Conservation (phyloP, 345 rosid species). For the Iberis pinnata region DNA sequence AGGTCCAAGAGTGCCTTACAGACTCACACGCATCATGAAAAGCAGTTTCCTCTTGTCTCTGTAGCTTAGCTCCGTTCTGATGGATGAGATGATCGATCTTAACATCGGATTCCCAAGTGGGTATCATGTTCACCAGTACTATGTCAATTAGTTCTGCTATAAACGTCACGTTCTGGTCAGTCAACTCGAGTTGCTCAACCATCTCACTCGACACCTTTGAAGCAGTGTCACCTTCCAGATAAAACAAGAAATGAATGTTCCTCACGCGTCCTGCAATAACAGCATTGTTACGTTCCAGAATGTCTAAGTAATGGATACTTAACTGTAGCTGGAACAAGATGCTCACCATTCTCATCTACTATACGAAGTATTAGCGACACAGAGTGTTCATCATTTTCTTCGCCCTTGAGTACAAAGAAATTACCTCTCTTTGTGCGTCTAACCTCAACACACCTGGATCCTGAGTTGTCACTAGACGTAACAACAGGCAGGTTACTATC, state of each 20-base stretch:
- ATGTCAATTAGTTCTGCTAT: slow-evolving; percentile 72
- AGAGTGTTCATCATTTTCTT: slow-evolving; percentile 60
- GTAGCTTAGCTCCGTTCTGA: background rate
- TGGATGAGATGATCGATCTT: slow-evolving; percentile 1
- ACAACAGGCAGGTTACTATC: slow-evolving; percentile 46
- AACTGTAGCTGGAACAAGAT: background rate
- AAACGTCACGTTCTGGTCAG: slow-evolving; percentile 49
- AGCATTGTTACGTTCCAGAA: background rate
- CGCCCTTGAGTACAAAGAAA: slow-evolving; percentile 59
- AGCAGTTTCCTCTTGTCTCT: background rate
- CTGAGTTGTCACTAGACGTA: slow-evolving; percentile 26
- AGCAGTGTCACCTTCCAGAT: slow-evolving; percentile 59
- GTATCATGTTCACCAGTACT: slow-evolving; percentile 46
- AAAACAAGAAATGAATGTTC: slow-evolving; percentile 69
- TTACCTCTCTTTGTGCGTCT: slow-evolving; percentile 54
- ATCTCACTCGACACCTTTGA: slow-evolving; percentile 71
- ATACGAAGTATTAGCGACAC: slow-evolving; percentile 69
- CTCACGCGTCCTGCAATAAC: slow-evolving; percentile 52
- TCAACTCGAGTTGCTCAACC: slow-evolving; percentile 76
- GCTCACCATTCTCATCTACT: slow-evolving; percentile 38
- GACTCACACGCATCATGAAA: background rate
- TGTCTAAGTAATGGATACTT: background rate
- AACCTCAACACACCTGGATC: slow-evolving; percentile 46
- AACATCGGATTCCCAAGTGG: slow-evolving; percentile 42
- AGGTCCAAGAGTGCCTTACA: too few relatives aligned